Percentiles rank a stretch among this genome's conserved stretches.
These are phyloP conservation scores for Rhodamnia rubescens DNA, from an alignment of 345 rosid species.

Conservation along the genomic window DNA sequence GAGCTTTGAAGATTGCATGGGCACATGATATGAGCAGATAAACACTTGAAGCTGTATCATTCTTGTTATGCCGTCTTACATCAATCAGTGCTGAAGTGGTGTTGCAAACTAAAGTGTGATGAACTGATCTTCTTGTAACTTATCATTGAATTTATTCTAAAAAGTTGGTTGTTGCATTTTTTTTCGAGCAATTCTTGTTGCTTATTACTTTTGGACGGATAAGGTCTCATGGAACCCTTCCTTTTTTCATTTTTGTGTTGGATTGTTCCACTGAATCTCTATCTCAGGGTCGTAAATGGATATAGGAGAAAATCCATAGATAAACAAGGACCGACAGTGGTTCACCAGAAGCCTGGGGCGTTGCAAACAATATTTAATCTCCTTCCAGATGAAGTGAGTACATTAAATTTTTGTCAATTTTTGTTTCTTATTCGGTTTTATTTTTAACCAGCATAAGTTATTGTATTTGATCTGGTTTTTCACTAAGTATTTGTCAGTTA, in stretches of 20 bases:
- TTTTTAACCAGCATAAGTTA: not conserved
- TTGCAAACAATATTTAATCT: slow-evolving; percentile 86
- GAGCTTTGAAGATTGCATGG: not conserved
- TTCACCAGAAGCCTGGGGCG: slow-evolving; percentile 94
- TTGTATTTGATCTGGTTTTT: not conserved
- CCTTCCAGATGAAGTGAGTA: slow-evolving; percentile 79
- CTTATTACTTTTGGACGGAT: not conserved
- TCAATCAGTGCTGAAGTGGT: not conserved
- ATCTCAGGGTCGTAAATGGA: slow-evolving; percentile 50
- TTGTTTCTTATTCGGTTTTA: not conserved
- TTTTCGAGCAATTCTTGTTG: not conserved
- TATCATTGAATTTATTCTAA: not conserved
- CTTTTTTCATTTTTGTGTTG: not conserved
- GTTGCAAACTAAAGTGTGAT: not conserved
- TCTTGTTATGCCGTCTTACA: not conserved
- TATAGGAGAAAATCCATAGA: slow-evolving; percentile 61
- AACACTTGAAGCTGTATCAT: not conserved
- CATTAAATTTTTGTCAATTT: slow-evolving; percentile 1
- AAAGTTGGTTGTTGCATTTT: not conserved
- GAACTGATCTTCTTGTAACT: not conserved
- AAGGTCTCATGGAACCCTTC: not conserved
- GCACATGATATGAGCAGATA: not conserved
- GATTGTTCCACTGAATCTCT: not conserved
- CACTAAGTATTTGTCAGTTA: not conserved
- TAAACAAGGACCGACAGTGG: slow-evolving; percentile 85